phyloP scores from a whole-genome alignment of 1,284 basidiomycete species.

The Microbotryum scabiosae region DNA sequence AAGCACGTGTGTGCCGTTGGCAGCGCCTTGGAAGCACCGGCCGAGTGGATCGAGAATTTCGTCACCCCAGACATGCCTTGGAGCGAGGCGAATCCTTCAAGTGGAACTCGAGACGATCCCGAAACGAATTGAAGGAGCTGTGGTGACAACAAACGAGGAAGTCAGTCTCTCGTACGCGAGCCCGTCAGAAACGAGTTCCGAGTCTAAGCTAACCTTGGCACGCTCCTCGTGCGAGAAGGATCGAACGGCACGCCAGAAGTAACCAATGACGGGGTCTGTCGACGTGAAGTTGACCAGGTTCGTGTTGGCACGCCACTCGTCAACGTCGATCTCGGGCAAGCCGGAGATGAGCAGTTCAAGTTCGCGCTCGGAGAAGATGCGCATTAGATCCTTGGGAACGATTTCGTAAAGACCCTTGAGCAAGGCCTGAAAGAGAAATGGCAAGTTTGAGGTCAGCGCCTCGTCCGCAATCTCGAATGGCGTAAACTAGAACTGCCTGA shows the following conservation, averaged over 20 bases:
- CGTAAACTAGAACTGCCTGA: not conserved
- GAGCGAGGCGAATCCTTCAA: slow-evolving; percentile 34
- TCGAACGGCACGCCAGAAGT: slow-evolving; percentile 99
- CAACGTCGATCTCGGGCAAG: slow-evolving; percentile 96
- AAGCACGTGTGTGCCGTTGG: slow-evolving; percentile 52
- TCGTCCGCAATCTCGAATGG: not conserved
- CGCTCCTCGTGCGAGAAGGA: slow-evolving; percentile 95
- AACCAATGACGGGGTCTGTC: slow-evolving; percentile 85
- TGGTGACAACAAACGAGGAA: not conserved
- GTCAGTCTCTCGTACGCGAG: not conserved
- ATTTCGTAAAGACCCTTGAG: slow-evolving; percentile 92
- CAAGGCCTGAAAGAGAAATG: slow-evolving; percentile 53
- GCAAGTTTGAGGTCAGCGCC: not conserved
- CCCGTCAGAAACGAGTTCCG: slow-evolving; percentile 15
- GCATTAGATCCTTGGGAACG: slow-evolving; percentile 73
- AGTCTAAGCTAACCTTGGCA: slow-evolving; percentile 57
- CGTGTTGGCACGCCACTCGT: slow-evolving; percentile 90
- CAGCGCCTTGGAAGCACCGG: slow-evolving; percentile 56
- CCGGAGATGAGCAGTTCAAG: slow-evolving; percentile 57
- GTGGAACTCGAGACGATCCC: slow-evolving; percentile 77
- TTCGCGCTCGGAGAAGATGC: slow-evolving; percentile 90
- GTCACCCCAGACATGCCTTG: slow-evolving; percentile 46
- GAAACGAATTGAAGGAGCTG: slow-evolving; percentile 76
- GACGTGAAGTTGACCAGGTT: slow-evolving; percentile 42
- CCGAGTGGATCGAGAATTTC: slow-evolving; percentile 90